phyloP scores from a whole-genome alignment of 768 basidiomycete genomes.

The Leccinum subgranulosum region DNA sequence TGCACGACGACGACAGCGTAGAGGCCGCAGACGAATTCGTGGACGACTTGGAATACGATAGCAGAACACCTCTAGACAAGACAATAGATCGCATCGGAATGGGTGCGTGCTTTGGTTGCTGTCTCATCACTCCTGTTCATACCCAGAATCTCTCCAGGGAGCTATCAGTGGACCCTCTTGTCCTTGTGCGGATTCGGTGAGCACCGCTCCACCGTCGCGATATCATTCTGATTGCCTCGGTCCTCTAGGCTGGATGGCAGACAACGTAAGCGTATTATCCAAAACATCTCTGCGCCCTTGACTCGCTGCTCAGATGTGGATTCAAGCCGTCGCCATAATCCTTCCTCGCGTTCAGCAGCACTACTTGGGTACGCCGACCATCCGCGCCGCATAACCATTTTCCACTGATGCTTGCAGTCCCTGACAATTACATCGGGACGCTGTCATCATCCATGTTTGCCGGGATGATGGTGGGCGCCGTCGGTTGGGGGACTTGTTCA shows the following conservation, averaged over 20 bases:
- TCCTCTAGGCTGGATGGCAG: slow-evolving; percentile 81
- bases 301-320: slow-evolving; percentile 73
- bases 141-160: slow-evolving; percentile 37
- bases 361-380: slow-evolving; percentile 54
- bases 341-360: slow-evolving; percentile 96
- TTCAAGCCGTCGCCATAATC: slow-evolving; percentile 87
- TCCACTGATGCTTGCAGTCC: slow-evolving; percentile 43
- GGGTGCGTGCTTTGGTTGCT: slow-evolving; percentile 43
- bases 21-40: slow-evolving; percentile 25
- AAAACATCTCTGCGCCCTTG: slow-evolving; percentile 17
- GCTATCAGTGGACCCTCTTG: slow-evolving; percentile 78
- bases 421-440: slow-evolving; percentile 72
- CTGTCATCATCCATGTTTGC: slow-evolving; percentile 88
- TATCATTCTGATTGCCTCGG: neutral
- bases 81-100: slow-evolving; percentile 91
- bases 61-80: slow-evolving; percentile 66
- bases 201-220: slow-evolving; percentile 22
- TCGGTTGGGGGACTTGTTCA: slow-evolving; percentile 92
- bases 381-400: slow-evolving; percentile 6
- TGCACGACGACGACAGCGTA: slow-evolving; percentile 34
- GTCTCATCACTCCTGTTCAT: neutral
- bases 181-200: slow-evolving; percentile 87
- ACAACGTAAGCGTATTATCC: slow-evolving; percentile 59
- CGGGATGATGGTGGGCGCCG: slow-evolving; percentile 96
- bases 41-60: slow-evolving; percentile 34